Conservation (phyloP, 805 yeast genomes). For the Zygosaccharomyces rouxii region DNA sequence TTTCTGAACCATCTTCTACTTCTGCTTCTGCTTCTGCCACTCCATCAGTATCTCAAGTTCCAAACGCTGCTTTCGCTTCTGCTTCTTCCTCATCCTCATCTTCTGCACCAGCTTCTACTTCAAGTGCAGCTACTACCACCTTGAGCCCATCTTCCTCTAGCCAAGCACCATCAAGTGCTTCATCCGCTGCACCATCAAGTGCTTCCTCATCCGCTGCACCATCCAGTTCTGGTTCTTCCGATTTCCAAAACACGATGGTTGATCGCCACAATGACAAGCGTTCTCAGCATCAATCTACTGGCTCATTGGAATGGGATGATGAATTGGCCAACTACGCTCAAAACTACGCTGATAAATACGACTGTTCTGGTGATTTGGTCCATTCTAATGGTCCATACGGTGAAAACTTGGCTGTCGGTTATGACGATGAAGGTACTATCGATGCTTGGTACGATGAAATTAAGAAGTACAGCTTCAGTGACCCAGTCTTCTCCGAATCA, state of each 20-base stretch:
- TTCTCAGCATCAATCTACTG: conserved; percentile 43
- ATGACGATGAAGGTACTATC: conserved; percentile 48
- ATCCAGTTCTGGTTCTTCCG: conserved; percentile 22
- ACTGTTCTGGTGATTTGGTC: conserved; percentile 49
- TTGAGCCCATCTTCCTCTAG: conserved; percentile 8
- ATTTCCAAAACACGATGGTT: conserved; percentile 40
- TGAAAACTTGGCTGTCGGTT: conserved; percentile 78
- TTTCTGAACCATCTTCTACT: neutral
- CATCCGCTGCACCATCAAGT: conserved; percentile 10
- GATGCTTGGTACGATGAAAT: conserved; percentile 79
- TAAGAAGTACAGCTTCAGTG: conserved; percentile 46
- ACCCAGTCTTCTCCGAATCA: conserved; percentile 42
- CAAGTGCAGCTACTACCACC: conserved; percentile 7
- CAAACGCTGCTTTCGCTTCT: conserved; percentile 4
- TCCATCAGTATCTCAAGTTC: conserved; percentile 2
- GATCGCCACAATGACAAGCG: conserved; percentile 61
- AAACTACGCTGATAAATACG: conserved; percentile 50
- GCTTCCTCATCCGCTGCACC: conserved; percentile 11
- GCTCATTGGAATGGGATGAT: conserved; percentile 50
- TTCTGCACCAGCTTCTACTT: conserved; percentile 8
- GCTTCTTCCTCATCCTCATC: conserved; percentile 7
- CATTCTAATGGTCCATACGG: conserved; percentile 77
- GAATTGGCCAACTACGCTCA: conserved; percentile 52
- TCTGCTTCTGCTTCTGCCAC: conserved; percentile 6
- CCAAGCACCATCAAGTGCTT: conserved; percentile 12